Evolutionary conservation across 257 asterid species (phyloP).

Genomic region (Solanum corneliomulleri): DNA sequence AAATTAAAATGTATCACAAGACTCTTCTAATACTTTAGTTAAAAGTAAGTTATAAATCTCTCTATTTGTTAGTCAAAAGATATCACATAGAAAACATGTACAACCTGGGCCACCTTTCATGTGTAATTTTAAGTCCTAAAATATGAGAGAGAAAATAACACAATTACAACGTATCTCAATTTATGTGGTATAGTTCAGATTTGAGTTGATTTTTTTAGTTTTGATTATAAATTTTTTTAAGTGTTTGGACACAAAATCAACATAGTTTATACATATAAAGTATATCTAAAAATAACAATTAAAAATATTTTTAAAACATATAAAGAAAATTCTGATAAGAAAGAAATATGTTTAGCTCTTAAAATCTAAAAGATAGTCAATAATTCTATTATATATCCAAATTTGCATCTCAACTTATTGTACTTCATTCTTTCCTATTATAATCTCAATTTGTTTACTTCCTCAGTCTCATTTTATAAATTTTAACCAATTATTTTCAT

Average conservation of each 20-base stretch:
- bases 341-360: background rate
- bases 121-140: background rate
- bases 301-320: background rate
- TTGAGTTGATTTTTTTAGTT: fast-evolving
- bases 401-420: background rate
- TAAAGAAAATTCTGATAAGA: background rate
- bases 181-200: background rate
- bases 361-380: background rate
- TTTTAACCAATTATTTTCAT: too few relatives aligned
- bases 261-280: background rate
- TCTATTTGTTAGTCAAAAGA: background rate
- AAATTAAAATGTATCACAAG: background rate
- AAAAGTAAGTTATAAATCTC: background rate
- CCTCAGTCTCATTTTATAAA: too few relatives aligned
- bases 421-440: too few relatives aligned
- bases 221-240: background rate
- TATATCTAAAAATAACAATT: too few relatives aligned
- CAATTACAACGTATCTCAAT: background rate
- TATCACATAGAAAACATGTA: background rate
- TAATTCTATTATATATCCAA: background rate
- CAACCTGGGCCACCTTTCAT: background rate
- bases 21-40: background rate
- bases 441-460: too few relatives aligned
- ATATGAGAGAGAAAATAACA: background rate
- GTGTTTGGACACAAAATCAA: background rate